A percentile compares a stretch with the other conserved stretches of the same genome.
These are phyloP conservation scores for Pisolithus thermaeus DNA, from an alignment of 1,284 basidiomycete species.

Conservation along the genomic window DNA sequence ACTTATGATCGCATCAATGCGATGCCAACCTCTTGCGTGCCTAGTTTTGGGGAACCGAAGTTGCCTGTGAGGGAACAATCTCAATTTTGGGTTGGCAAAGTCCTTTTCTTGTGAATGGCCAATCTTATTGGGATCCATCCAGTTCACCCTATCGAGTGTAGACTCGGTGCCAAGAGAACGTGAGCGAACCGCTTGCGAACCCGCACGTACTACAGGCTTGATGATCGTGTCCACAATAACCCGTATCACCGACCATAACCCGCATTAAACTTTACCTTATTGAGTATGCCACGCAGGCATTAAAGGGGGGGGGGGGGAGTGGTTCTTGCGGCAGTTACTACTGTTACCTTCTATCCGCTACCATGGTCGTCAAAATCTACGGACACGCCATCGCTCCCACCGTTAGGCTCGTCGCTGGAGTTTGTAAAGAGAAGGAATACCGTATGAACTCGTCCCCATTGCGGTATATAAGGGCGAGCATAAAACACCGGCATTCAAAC, in stretches of 20 bases:
- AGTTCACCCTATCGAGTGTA: too few species aligned
- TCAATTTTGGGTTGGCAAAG: too few species aligned
- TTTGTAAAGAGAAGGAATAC: constrained; percentile 19
- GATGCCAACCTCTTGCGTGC: too few species aligned
- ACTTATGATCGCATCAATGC: too few species aligned
- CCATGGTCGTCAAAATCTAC: constrained; percentile 8
- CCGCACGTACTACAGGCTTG: too few species aligned
- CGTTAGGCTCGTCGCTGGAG: constrained; percentile 8
- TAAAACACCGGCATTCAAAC: constrained; percentile 30
- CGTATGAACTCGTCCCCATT: constrained; percentile 30
- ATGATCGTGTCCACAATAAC: neutral
- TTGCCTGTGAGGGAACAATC: too few species aligned
- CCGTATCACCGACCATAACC: neutral
- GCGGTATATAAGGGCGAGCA: constrained; percentile 30
- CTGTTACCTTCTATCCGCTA: neutral
- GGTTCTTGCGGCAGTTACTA: neutral
- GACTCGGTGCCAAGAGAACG: too few species aligned
- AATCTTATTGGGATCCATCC: too few species aligned
- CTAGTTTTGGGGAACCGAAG: too few species aligned
- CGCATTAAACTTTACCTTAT: neutral
- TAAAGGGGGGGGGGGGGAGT: neutral
- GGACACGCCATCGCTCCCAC: constrained; percentile 6
- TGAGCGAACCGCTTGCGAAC: too few species aligned
- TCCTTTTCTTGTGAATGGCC: too few species aligned
- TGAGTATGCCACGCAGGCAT: neutral